Evolutionary conservation across 306 rosid species (phyloP).

Genomic region (Rosa lucieae): DNA sequence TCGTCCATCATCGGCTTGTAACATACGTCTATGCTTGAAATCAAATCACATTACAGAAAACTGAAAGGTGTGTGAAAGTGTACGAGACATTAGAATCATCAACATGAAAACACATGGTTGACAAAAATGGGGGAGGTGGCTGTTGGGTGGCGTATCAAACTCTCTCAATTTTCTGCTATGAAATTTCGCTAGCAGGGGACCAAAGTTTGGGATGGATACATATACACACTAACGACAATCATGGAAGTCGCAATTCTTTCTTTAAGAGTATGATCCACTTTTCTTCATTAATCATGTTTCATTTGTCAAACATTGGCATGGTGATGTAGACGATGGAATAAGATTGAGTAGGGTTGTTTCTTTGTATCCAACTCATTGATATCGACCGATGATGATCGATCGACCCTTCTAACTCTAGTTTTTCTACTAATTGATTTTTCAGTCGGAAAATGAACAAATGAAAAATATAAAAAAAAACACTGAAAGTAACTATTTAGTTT

Average conservation of each 20-base stretch:
- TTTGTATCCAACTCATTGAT: not conserved
- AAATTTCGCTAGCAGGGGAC: conserved; percentile 22
- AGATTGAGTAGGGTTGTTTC: not conserved
- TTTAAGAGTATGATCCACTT: conserved; percentile 15
- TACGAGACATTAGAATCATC: not conserved
- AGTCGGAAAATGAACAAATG: too few species aligned
- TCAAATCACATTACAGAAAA: not conserved
- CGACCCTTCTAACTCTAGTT: not conserved
- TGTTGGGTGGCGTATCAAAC: conserved; percentile 37
- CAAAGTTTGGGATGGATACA: not conserved
- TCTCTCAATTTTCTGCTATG: not conserved
- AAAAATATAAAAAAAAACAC: too few species aligned
- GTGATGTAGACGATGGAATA: not conserved
- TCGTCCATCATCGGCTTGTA: not conserved
- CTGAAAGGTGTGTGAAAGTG: conserved; percentile 7
- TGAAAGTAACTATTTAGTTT: too few species aligned
- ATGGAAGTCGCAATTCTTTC: conserved; percentile 8
- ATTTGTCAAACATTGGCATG: conserved; percentile 5
- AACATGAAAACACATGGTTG: conserved; percentile 18
- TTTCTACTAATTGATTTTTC: too few species aligned
- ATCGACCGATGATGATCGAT: not conserved
- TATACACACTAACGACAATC: not conserved
- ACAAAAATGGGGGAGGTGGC: conserved; percentile 9
- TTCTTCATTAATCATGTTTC: not conserved
- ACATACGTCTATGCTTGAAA: not conserved